A percentile compares a stretch with the other conserved stretches of the same genome.
These are phyloP conservation scores for Skeletonema marinoi DNA, from an alignment of 108 stramenopile genomes.

Conservation along the genomic window DNA sequence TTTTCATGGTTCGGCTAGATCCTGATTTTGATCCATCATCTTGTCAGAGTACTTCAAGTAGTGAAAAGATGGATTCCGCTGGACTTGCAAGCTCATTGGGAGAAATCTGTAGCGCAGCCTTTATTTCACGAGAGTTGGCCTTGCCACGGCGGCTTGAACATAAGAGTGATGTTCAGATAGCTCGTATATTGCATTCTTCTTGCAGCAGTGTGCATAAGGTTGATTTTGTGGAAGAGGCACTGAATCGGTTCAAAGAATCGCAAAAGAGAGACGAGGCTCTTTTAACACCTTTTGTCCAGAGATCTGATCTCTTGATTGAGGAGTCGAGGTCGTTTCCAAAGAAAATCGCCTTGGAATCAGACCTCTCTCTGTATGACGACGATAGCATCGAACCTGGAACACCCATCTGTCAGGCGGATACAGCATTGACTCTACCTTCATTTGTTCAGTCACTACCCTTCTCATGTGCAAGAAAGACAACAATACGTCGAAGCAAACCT, in stretches of 20 bases:
- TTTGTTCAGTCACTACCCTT: conserved; percentile 3
- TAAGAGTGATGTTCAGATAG: neutral
- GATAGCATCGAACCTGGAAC: neutral
- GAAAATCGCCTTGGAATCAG: conserved; percentile 15
- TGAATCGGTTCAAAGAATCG: conserved; percentile 15
- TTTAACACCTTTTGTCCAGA: neutral
- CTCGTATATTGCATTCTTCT: neutral
- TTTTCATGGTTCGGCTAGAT: conserved; percentile 17
- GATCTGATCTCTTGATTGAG: neutral
- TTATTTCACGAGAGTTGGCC: neutral
- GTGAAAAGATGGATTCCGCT: neutral
- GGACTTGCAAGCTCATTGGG: neutral
- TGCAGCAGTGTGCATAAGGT: neutral
- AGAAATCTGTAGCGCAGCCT: conserved; percentile 4
- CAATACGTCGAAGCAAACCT: neutral
- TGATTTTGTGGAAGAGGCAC: neutral
- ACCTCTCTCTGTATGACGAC: conserved; percentile 1
- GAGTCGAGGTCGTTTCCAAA: conserved; percentile 4
- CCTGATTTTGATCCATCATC: conserved; percentile 16
- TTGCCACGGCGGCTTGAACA: conserved; percentile 18
- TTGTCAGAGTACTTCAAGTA: neutral
- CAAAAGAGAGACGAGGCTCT: neutral
- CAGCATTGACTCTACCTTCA: neutral
- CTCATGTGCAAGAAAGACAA: neutral
- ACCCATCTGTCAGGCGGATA: neutral